These are phyloP conservation scores for Colletotrichum acutatum DNA, from an alignment of 2,329 filamentous ascomycete species.

Conservation along the genomic window DNA sequence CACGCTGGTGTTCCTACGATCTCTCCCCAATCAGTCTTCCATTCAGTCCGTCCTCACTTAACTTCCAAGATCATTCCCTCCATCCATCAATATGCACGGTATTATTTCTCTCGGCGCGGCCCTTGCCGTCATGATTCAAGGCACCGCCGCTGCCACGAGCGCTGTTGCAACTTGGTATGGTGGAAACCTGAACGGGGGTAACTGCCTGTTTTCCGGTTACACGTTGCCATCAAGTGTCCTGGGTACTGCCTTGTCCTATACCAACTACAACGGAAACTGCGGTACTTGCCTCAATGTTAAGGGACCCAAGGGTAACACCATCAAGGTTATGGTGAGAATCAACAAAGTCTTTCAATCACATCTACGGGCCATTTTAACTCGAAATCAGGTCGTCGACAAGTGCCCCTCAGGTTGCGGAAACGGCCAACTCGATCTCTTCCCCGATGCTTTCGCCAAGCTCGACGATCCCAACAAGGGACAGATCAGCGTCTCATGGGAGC, in stretches of 20 bases:
- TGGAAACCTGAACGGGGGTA: conserved; percentile 24
- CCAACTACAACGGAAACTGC: conserved; percentile 28
- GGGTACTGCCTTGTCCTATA: conserved; percentile 22
- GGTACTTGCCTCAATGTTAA: conserved; percentile 29
- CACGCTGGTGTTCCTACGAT: not conserved
- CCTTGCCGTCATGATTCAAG: conserved; percentile 20
- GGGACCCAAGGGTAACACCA: conserved; percentile 25
- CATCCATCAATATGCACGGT: conserved; percentile 4
- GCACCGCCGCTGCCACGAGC: conserved; percentile 18
- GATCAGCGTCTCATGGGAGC: conserved; percentile 60
- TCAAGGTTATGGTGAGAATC: conserved; percentile 27
- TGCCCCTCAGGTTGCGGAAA: conserved; percentile 62
- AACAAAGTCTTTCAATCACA: not conserved
- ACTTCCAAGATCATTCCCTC: not conserved
- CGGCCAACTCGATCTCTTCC: conserved; percentile 67
- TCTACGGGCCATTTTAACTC: not conserved
- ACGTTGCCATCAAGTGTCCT: conserved; percentile 17
- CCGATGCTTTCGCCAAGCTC: conserved; percentile 59
- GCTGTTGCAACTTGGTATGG: conserved; percentile 26
- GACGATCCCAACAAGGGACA: conserved; percentile 55
- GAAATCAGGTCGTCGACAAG: conserved; percentile 62
- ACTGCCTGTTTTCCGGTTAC: conserved; percentile 23
- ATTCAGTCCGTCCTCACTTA: not conserved
- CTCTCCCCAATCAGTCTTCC: not conserved
- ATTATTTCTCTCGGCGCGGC: not conserved